phyloP scores from a whole-genome alignment of 371 early-diverging fungal species.

The Zopfochytrium polystomum region DNA sequence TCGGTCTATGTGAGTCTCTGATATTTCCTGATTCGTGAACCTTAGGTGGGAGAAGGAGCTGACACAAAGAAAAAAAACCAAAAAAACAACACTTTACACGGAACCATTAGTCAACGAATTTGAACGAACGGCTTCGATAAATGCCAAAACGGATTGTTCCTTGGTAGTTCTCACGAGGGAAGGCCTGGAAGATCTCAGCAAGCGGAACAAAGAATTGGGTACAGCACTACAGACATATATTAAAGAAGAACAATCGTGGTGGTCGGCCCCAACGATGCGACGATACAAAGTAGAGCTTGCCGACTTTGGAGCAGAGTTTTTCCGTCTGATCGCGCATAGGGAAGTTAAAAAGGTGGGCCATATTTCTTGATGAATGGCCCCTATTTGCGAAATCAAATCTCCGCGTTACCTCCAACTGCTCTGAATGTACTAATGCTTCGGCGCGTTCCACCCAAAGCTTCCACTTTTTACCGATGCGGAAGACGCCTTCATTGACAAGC shows the following conservation, averaged over 20 bases:
- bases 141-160: conserved; percentile 30
- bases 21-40: not conserved
- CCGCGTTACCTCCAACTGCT: no score
- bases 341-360: conserved; percentile 1
- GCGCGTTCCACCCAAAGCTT: no score
- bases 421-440: no score
- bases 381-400: no score
- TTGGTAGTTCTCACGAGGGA: conserved; percentile 33
- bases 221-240: no score
- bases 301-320: conserved; percentile 19
- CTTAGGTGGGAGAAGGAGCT: no score
- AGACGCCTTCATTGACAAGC: conserved; percentile 32
- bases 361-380: not conserved
- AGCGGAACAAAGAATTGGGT: no score
- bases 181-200: conserved; percentile 26
- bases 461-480: conserved; percentile 24
- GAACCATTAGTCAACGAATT: conserved; percentile 27
- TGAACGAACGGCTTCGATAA: conserved; percentile 31
- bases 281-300: no score
- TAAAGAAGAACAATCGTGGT: no score
- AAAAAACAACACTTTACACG: no score
- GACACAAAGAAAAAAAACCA: no score
- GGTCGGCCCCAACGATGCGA: no score
- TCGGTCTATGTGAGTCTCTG: conserved; percentile 37
- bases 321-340: not conserved